Conservation (phyloP, 225 moss, liverwort and hornwort genomes). For the Thuidium tamariscinum region DNA sequence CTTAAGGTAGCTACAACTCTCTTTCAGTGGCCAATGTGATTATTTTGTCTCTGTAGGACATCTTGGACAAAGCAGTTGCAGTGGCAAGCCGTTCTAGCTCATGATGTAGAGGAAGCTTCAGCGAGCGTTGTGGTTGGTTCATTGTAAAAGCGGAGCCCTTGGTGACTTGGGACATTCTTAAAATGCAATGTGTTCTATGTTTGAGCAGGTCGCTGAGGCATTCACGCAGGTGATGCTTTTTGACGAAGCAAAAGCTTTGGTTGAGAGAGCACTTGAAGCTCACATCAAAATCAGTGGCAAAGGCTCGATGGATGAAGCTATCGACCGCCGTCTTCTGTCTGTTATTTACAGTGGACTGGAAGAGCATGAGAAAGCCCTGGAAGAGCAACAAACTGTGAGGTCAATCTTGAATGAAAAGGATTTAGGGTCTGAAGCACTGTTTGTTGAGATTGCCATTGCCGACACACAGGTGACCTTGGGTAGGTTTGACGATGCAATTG, state of each 20-base stretch:
- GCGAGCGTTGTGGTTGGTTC: neutral
- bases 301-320: conserved; percentile 75
- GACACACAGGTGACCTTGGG: conserved; percentile 77
- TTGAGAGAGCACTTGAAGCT: conserved; percentile 50
- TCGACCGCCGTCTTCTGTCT: conserved; percentile 77
- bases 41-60: neutral
- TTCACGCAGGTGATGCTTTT: conserved; percentile 77
- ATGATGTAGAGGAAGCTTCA: neutral
- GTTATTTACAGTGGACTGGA: conserved; percentile 77
- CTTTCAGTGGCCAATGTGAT: neutral
- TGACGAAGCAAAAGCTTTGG: conserved; percentile 62
- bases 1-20: neutral
- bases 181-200: neutral
- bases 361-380: conserved; percentile 75
- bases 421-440: conserved; percentile 58
- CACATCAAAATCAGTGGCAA: conserved; percentile 49
- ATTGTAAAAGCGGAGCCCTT: neutral
- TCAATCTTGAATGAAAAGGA: conserved; percentile 45
- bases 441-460: conserved; percentile 87
- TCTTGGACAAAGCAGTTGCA: neutral
- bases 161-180: neutral
- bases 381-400: conserved; percentile 57
- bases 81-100: neutral
- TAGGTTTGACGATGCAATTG: conserved; percentile 79
- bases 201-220: conserved; percentile 61